Percentiles rank a stretch among this genome's conserved stretches.
These are phyloP conservation scores for Camelina laxa DNA, from an alignment of 345 rosid genomes.

Conservation along the genomic window DNA sequence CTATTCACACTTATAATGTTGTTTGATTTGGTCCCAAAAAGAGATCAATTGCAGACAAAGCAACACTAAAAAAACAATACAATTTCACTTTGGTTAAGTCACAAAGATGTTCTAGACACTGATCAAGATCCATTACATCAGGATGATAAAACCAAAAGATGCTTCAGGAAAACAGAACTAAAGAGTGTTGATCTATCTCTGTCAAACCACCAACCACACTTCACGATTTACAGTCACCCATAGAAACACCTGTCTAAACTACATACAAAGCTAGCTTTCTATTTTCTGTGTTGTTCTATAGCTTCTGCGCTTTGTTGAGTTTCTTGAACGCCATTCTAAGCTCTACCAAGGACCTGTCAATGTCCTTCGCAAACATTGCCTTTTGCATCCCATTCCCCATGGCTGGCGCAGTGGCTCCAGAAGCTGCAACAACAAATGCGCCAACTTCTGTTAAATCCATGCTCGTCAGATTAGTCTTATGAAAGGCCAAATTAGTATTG, in stretches of 20 bases:
- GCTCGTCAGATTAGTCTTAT: conserved; percentile 2
- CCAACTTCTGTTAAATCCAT: neutral
- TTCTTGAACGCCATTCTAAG: conserved; percentile 7
- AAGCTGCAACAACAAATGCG: conserved; percentile 44
- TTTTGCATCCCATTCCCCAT: conserved; percentile 57
- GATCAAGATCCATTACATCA: conserved; percentile 34
- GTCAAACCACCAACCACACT: conserved; percentile 42
- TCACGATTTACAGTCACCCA: conserved; percentile 54
- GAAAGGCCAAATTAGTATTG: neutral
- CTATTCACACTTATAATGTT: neutral
- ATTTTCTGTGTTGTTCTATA: conserved; percentile 32
- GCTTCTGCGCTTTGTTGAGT: conserved; percentile 33
- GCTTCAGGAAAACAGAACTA: conserved; percentile 28
- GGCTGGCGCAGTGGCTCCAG: conserved; percentile 55
- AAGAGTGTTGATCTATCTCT: conserved; percentile 33
- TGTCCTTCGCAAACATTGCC: conserved; percentile 83
- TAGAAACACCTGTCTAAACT: conserved; percentile 45
- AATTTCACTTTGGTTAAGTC: conserved; percentile 26
- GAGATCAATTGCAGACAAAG: neutral
- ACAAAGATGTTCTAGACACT: conserved; percentile 28
- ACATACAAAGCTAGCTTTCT: conserved; percentile 50
- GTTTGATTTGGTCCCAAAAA: conserved; percentile 1
- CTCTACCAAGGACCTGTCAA: conserved; percentile 87
- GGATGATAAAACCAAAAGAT: conserved; percentile 33
- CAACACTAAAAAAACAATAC: neutral